Conservation (phyloP, 2,329 filamentous ascomycete genomes). For the Alternaria postmessia region DNA sequence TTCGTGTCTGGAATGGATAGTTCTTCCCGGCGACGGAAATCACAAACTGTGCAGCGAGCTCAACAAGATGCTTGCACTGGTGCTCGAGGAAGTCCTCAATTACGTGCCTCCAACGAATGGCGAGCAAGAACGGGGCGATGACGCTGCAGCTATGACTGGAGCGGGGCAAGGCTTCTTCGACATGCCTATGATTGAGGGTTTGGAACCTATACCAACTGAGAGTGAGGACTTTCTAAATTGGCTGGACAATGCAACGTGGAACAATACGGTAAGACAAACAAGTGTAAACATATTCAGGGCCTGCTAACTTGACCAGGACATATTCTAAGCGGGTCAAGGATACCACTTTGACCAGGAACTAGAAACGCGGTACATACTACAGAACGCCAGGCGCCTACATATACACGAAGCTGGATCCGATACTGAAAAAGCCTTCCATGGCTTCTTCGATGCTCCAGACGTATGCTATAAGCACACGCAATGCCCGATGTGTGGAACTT, state of each 20-base stretch:
- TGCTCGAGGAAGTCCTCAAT: conserved; percentile 48
- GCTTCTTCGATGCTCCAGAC: neutral
- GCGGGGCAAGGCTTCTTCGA: conserved; percentile 44
- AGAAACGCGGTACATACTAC: neutral
- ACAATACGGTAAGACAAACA: conserved; percentile 34
- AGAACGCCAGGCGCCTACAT: neutral
- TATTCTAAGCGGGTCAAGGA: conserved; percentile 14
- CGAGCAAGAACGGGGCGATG: conserved; percentile 21
- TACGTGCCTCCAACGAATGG: conserved; percentile 40
- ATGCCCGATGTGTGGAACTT: neutral
- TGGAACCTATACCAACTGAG: conserved; percentile 49
- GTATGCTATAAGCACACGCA: neutral
- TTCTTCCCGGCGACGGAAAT: conserved; percentile 46
- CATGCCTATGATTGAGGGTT: conserved; percentile 45
- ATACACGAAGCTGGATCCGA: neutral
- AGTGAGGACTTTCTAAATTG: conserved; percentile 48
- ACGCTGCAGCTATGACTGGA: conserved; percentile 13
- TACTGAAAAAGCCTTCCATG: neutral
- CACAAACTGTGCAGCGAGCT: conserved; percentile 47
- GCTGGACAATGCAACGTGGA: conserved; percentile 50
- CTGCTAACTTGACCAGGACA: conserved; percentile 16
- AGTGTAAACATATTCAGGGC: neutral
- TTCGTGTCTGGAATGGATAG: conserved; percentile 46
- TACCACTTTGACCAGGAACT: neutral
- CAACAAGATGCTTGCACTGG: conserved; percentile 47